Percentiles rank a stretch among this genome's conserved stretches.
Evolutionary conservation across 345 rosid genomes (phyloP).

Genomic region (Euphorbia pulcherrima): DNA sequence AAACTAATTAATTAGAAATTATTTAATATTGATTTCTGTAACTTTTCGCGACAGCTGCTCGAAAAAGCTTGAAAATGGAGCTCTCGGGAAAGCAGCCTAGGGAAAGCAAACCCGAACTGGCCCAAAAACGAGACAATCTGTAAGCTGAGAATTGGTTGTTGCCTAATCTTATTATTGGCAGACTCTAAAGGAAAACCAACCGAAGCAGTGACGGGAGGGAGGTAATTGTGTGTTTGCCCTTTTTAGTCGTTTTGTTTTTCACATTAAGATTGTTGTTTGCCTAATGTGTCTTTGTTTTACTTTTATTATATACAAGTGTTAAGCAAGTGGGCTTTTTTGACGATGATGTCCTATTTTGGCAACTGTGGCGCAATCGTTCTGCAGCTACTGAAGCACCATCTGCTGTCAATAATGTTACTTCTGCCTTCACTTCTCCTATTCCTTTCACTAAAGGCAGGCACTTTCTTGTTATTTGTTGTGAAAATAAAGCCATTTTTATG

Average conservation of each 20-base stretch:
- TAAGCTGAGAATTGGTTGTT: background rate
- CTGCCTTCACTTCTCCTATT: slow-evolving; percentile 74
- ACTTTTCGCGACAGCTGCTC: too few species aligned
- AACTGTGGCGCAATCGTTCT: slow-evolving; percentile 85
- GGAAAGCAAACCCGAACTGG: too few species aligned
- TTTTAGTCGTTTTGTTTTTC: too few species aligned
- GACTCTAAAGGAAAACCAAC: slow-evolving; percentile 80
- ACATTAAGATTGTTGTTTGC: background rate
- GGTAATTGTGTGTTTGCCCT: slow-evolving; percentile 38
- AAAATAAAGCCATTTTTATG: slow-evolving; percentile 90
- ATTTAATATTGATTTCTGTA: too few species aligned
- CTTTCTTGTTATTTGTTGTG: slow-evolving; percentile 94
- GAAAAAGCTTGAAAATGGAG: too few species aligned
- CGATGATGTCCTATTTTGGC: slow-evolving; percentile 94
- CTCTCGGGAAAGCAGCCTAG: too few species aligned
- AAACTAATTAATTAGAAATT: too few species aligned
- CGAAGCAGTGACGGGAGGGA: slow-evolving; percentile 93
- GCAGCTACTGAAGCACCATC: slow-evolving; percentile 96
- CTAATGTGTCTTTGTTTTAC: background rate
- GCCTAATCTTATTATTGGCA: slow-evolving; percentile 20
- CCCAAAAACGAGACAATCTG: background rate
- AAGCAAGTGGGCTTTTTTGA: slow-evolving; percentile 95
- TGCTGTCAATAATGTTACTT: slow-evolving; percentile 75
- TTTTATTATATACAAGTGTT: slow-evolving; percentile 41
- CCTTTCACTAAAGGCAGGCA: slow-evolving; percentile 91